phyloP scores from a whole-genome alignment of 2,329 filamentous ascomycete species.

The Colletotrichum filicis region DNA sequence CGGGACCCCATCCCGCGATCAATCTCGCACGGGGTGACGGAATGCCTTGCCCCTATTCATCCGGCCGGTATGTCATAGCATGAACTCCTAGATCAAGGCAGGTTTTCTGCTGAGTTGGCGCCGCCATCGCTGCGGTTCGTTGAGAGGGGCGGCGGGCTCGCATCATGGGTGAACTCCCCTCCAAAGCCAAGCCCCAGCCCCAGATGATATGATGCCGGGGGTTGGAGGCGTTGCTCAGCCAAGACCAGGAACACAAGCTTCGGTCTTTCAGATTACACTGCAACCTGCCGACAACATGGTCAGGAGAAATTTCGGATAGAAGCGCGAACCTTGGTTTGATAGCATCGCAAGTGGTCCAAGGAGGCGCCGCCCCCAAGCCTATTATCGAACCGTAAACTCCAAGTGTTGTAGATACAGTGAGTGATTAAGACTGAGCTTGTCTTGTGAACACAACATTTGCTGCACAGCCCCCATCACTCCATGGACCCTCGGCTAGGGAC shows the following conservation, averaged over 20 bases:
- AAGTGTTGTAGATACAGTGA: slow-evolving; percentile 29
- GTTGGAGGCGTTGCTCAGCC: slow-evolving; percentile 8
- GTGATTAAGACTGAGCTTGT: neutral
- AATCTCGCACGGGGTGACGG: neutral
- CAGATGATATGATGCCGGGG: neutral
- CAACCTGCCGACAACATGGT: neutral
- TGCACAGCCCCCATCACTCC: slow-evolving; percentile 29
- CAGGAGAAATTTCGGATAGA: slow-evolving; percentile 4
- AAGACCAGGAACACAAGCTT: slow-evolving; percentile 16
- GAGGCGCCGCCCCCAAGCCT: slow-evolving; percentile 14
- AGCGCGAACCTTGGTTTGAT: neutral
- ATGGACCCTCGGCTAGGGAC: neutral
- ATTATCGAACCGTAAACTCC: slow-evolving; percentile 11
- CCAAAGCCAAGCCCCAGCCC: slow-evolving; percentile 9
- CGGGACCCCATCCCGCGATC: neutral
- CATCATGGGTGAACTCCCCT: neutral
- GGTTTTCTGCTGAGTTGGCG: slow-evolving; percentile 1
- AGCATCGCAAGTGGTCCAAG: slow-evolving; percentile 1
- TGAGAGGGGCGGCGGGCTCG: slow-evolving; percentile 14
- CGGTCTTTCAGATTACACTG: neutral
- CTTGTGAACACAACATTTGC: slow-evolving; percentile 11
- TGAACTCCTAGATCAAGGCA: neutral
- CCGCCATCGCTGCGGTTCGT: slow-evolving; percentile 5
- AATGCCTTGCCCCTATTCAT: slow-evolving; percentile 7
- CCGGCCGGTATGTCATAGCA: neutral